A percentile compares a stretch with the other conserved stretches of the same genome.
Evolutionary conservation across 2,329 filamentous ascomycete species (phyloP).

Genomic region (Penicillium occitanis): DNA sequence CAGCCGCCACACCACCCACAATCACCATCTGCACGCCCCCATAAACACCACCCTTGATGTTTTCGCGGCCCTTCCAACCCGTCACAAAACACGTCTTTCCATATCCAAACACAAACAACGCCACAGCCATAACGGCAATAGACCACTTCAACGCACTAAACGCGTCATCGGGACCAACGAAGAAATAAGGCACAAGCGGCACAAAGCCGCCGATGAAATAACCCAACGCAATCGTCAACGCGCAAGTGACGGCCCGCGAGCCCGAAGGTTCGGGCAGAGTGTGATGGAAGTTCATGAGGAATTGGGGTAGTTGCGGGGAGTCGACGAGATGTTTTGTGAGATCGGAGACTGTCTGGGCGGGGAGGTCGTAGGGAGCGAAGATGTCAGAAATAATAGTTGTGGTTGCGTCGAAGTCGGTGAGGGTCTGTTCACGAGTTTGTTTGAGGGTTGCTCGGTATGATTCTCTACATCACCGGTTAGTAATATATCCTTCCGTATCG

Average conservation of each 20-base stretch:
- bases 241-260: conserved; percentile 40
- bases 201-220: conserved; percentile 48
- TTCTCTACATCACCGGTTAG: conserved; percentile 29
- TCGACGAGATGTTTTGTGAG: conserved; percentile 38
- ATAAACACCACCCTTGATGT: conserved; percentile 35
- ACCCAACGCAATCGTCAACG: conserved; percentile 41
- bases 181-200: conserved; percentile 56
- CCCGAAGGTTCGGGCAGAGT: conserved; percentile 40
- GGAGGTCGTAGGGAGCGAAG: conserved; percentile 42
- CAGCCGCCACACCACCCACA: conserved; percentile 42
- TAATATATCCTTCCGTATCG: background rate
- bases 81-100: conserved; percentile 47
- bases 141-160: conserved; percentile 67
- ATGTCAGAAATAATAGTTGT: conserved; percentile 37
- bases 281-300: conserved; percentile 46
- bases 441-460: conserved; percentile 43
- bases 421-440: conserved; percentile 35
- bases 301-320: conserved; percentile 39
- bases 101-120: conserved; percentile 54
- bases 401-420: conserved; percentile 33
- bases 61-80: conserved; percentile 37
- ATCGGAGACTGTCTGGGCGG: conserved; percentile 35
- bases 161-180: conserved; percentile 73
- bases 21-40: conserved; percentile 43
- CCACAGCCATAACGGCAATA: conserved; percentile 53